Evolutionary conservation across 1,284 basidiomycete species (phyloP), one percentile per base, ranked within the genome.

Genomic region (Singerocomus inundabilis): DNA sequence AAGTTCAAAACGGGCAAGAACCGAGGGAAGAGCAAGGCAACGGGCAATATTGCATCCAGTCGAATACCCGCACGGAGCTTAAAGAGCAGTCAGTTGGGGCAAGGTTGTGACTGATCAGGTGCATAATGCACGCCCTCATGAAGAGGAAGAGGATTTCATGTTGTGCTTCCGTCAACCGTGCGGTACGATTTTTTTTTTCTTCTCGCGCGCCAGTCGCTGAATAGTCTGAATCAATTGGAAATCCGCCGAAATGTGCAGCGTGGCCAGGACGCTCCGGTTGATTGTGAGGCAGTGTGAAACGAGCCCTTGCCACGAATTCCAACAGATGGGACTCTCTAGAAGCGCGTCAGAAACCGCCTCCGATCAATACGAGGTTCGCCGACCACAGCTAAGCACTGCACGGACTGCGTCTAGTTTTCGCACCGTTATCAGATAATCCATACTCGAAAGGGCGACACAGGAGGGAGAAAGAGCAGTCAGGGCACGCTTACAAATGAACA

Each of bases 321-420:
- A 48, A 63, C 44, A 49, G 48, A 47, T 34, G 42, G 51, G 46
- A 44, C 21, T 37, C 21, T 37, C 21, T 21, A 34, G 57, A 59
- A 64, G 55, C 32, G 50, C 44, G 41, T 37, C 39, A 40, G 41
- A 48, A 52, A 51, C 51, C 53, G 58, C 62, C 58, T 49, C 64
- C 61, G 61, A 67, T 63, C 61, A 57, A 38, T 53, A 15, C 42
- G 39, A 49, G 58, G 53, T 53, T 59, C 61, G 45, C 24, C 44
- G 49, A 65, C 61, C 64, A 63, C 64, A 67, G 61, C 51, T 48
- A 44, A 44, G 55, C 62, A 61, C 53, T 38, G 58, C 64, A 62
- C 21, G 35, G 41, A 41, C 34, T 18, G 33, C 9, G 41, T 52
- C 35, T 47, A 41, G 51, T 25, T 33, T 11, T 38, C 38, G 31